Conservation (phyloP, 371 early-diverging fungal species). For the Lichtheimia corymbifera region DNA sequence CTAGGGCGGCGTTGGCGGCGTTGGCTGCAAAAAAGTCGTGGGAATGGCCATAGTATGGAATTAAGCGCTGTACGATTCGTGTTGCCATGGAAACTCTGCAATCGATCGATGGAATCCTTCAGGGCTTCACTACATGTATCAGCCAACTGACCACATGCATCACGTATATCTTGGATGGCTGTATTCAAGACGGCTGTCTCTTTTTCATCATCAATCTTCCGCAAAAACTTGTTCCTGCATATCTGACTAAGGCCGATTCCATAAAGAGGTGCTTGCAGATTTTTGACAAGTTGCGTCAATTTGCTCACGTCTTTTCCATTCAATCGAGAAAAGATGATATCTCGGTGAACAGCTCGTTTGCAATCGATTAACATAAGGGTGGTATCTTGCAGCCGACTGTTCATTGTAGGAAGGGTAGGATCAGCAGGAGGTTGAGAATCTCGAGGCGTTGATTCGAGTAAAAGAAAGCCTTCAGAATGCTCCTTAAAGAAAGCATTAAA, state of each 20-base stretch:
- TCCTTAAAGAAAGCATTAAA: slow-evolving; percentile 37
- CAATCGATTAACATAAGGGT: slow-evolving; percentile 36
- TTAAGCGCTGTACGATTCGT: slow-evolving; percentile 24
- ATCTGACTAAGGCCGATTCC: slow-evolving; percentile 41
- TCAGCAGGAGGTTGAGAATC: background rate
- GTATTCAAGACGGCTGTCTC: slow-evolving; percentile 1
- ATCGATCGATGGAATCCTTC: slow-evolving; percentile 6
- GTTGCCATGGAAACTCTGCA: slow-evolving; percentile 18
- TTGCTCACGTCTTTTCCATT: slow-evolving; percentile 35
- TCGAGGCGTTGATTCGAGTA: background rate
- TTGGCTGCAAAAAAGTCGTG: slow-evolving; percentile 21
- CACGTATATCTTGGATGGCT: slow-evolving; percentile 6
- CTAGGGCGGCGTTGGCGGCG: background rate
- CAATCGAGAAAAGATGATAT: slow-evolving; percentile 29
- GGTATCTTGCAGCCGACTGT: slow-evolving; percentile 27
- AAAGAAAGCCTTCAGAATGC: slow-evolving; percentile 33
- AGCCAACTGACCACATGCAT: slow-evolving; percentile 5
- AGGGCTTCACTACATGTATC: slow-evolving; percentile 10
- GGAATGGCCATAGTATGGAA: slow-evolving; percentile 39
- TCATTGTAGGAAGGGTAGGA: slow-evolving; percentile 23
- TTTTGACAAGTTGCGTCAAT: slow-evolving; percentile 25
- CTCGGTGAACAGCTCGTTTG: slow-evolving; percentile 45
- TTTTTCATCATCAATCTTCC: background rate
- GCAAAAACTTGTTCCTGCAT: background rate
- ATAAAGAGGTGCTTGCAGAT: slow-evolving; percentile 30